phyloP scores from a whole-genome alignment of 805 yeast genomes.

The Sugiyamaella lignohabitans region DNA sequence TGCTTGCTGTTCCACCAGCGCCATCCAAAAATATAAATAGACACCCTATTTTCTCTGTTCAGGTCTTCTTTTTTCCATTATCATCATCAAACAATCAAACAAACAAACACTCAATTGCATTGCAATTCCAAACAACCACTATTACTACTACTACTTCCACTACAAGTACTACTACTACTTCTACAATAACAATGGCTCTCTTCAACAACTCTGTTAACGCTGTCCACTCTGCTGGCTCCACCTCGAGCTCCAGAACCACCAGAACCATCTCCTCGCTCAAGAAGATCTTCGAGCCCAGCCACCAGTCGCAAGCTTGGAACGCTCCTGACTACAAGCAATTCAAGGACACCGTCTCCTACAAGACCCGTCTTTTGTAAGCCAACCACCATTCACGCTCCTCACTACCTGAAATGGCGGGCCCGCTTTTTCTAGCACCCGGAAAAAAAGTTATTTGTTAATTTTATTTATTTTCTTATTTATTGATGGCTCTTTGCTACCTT shows the following conservation, averaged over 20 bases:
- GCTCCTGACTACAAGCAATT: not conserved
- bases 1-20: too few relatives aligned
- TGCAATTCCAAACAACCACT: too few relatives aligned
- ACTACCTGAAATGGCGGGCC: too few relatives aligned
- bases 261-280: not conserved
- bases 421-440: too few relatives aligned
- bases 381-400: too few relatives aligned
- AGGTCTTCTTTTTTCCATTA: too few relatives aligned
- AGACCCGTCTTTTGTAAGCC: not conserved
- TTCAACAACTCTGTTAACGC: not conserved
- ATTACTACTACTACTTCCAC: too few relatives aligned
- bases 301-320: not conserved
- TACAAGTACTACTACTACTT: too few relatives aligned
- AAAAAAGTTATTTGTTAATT: not conserved
- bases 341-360: not conserved
- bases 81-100: not conserved
- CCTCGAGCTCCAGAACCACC: not conserved
- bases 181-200: not conserved
- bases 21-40: too few relatives aligned
- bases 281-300: not conserved
- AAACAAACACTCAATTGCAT: not conserved
- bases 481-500: too few relatives aligned
- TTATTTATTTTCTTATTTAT: not conserved
- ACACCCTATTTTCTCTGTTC: too few relatives aligned
- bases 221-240: not conserved